These are phyloP conservation scores for Suillus cothurnatus DNA, from an alignment of 768 basidiomycete species.

Conservation along the genomic window DNA sequence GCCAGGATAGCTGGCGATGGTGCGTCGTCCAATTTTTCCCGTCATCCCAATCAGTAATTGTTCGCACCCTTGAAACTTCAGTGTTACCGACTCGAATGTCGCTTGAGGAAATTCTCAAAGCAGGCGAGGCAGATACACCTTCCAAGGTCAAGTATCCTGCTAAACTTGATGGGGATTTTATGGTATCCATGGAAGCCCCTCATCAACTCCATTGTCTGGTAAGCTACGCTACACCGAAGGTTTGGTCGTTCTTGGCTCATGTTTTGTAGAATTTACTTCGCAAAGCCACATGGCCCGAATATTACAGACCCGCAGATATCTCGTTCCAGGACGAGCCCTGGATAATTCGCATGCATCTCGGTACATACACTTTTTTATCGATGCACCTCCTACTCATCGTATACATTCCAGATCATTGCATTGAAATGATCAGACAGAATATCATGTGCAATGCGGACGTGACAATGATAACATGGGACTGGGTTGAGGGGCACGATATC, in stretches of 20 bases:
- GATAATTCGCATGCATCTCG: conserved; percentile 12
- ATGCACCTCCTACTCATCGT: background rate
- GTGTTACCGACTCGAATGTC: conserved; percentile 12
- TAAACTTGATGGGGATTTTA: conserved; percentile 13
- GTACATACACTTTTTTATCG: background rate
- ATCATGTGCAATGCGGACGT: conserved; percentile 17
- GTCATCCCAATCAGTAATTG: background rate
- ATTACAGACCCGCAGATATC: conserved; percentile 7
- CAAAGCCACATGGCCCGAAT: conserved; percentile 11
- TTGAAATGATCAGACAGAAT: conserved; percentile 14
- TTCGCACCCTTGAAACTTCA: background rate
- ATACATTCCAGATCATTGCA: conserved; percentile 7
- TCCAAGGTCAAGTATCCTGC: conserved; percentile 12
- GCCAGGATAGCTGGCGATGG: background rate
- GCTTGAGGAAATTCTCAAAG: conserved; percentile 9
- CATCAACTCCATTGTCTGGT: conserved; percentile 18
- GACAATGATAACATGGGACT: conserved; percentile 15
- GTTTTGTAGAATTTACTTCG: conserved; percentile 14
- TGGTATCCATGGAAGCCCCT: conserved; percentile 12
- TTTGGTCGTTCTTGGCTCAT: background rate
- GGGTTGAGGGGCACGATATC: background rate
- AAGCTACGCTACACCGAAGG: background rate
- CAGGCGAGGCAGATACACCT: conserved; percentile 6
- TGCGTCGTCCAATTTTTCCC: background rate
- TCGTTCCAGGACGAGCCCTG: conserved; percentile 8